These are phyloP conservation scores for Sclerospora graminicola DNA, from an alignment of 352 stramenopile species.

Conservation along the genomic window DNA sequence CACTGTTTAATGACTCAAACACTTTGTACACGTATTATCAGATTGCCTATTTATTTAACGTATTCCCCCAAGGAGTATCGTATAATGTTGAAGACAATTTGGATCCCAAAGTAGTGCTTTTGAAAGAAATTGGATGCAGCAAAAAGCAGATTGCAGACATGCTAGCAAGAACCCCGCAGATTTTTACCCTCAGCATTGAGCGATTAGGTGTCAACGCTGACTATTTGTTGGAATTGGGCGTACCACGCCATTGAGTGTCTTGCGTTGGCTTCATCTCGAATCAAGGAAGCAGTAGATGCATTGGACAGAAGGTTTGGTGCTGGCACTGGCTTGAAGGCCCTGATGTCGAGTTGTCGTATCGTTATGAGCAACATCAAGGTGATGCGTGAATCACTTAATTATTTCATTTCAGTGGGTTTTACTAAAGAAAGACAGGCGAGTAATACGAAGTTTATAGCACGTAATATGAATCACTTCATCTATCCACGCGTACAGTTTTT, in stretches of 20 bases:
- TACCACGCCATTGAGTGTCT: slow-evolving; percentile 32
- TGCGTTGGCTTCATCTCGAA: slow-evolving; percentile 18
- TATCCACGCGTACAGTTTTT: no score
- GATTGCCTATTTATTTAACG: slow-evolving; percentile 43
- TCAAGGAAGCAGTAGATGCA: slow-evolving; percentile 30
- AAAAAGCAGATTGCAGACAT: slow-evolving; percentile 29
- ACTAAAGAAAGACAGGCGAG: no score
- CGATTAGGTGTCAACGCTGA: no score
- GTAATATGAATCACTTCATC: no score
- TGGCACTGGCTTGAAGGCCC: slow-evolving; percentile 8
- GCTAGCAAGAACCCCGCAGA: slow-evolving; percentile 29
- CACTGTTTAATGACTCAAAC: no score
- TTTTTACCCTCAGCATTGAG: slow-evolving; percentile 29
- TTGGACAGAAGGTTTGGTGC: slow-evolving; percentile 35
- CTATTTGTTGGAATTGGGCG: slow-evolving; percentile 25
- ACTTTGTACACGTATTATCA: slow-evolving; percentile 8
- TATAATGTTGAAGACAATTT: slow-evolving; percentile 24
- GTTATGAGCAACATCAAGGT: no score
- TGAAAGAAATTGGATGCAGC: slow-evolving; percentile 24
- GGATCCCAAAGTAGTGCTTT: slow-evolving; percentile 30
- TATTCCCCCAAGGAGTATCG: slow-evolving; percentile 33
- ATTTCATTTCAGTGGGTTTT: no score
- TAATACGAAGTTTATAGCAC: no score
- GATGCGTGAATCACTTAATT: no score
- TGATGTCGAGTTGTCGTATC: no score